phyloP scores from a whole-genome alignment of 2,329 filamentous ascomycete genomes.

The Beauveria sp. region DNA sequence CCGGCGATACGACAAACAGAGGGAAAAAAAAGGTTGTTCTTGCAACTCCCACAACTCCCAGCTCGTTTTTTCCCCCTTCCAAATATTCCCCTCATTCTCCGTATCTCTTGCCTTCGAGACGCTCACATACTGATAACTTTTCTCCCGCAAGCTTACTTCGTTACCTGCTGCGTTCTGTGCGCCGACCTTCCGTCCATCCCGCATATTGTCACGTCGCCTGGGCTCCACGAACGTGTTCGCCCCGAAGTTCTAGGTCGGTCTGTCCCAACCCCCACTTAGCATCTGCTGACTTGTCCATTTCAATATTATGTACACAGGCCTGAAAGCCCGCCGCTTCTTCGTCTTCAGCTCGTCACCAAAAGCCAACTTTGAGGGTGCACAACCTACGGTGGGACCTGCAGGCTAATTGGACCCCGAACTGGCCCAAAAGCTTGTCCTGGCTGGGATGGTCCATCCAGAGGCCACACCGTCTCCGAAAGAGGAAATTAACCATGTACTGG shows the following conservation, averaged over 20 bases:
- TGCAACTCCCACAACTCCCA: not conserved
- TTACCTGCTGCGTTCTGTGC: not conserved
- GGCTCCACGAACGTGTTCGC: not conserved
- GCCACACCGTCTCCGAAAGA: conserved; percentile 10
- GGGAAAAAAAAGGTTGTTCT: not conserved
- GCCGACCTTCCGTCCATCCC: not conserved
- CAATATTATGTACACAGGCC: not conserved
- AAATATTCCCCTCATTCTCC: not conserved
- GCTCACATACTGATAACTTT: not conserved
- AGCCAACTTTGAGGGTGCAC: not conserved
- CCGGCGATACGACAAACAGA: not conserved
- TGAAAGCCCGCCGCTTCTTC: not conserved
- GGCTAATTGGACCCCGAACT: not conserved
- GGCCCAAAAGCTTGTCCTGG: not conserved
- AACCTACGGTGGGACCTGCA: not conserved
- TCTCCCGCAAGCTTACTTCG: not conserved
- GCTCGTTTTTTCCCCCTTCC: not conserved
- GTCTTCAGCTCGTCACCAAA: not conserved
- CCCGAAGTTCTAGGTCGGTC: not conserved
- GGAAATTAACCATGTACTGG: conserved; percentile 5
- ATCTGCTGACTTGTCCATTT: not conserved
- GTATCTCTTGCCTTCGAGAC: not conserved
- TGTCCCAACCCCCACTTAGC: not conserved
- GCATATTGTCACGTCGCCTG: not conserved
- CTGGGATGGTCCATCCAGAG: conserved; percentile 4